Evolutionary conservation across 2,329 filamentous ascomycete species (phyloP), one percentile per base, ranked within the genome.

Genomic region (Sclerotinia subarctica): DNA sequence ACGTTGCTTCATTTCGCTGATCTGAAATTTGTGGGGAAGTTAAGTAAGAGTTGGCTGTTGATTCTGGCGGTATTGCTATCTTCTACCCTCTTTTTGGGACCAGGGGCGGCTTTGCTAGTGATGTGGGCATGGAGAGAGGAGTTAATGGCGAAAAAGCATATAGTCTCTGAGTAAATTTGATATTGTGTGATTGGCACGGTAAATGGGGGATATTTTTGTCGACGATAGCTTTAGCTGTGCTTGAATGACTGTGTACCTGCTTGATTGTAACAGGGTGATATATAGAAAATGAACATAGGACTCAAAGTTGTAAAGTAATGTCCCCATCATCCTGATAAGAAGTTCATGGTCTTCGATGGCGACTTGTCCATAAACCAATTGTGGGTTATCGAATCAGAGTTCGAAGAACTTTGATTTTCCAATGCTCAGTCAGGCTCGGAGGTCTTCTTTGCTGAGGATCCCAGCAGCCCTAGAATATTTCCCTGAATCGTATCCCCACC

Each of bases 71-170:
- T 71, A 15, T 71, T 72, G 46, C 60, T 70, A 4, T 62, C 52
- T 1, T 69, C 64, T 21, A 72, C 73, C 7, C 11, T 75, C 2
- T 64, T 75, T 29, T 59, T 69, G 29, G 78, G 78, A 1, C 76
- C 77, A 46, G 77, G 77, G 52, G 75, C 75, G 15, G 72, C 72
- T 3, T 69, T 78, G 64, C 71, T 72, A 11, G 67, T 70, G 19
- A 74, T 73, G 69, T 79, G 77, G 76, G 70, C 74, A 15, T 78
- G 75, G 73, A 77, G 79, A 69, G 79, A 80, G 65, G 75, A 78
- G 52, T 70, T 72, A 6, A 66, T 80, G 57, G 76, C 77, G 0
- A 68, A 53, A 58, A 64, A 64, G n/a, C 26, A 52, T 38, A 5
- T 29, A 42, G 2, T n/a, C 2, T 29, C 10, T 6, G 32, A 54